Base-by-base conservation (phyloP, 495 filamentous ascomycete species). In the Penicillium canariense region DNA sequence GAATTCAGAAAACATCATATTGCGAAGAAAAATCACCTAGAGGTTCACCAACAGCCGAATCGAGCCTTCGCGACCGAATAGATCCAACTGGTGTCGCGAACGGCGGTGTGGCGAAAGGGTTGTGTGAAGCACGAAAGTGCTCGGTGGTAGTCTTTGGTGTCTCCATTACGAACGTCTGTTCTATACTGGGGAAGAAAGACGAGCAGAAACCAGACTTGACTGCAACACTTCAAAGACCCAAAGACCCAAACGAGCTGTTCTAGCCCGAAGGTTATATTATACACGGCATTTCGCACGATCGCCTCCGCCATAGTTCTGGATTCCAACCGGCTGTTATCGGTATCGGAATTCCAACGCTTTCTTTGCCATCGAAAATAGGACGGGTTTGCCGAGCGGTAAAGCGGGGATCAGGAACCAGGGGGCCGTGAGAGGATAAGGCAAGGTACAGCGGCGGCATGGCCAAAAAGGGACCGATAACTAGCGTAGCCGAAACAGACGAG, bases 91-190 rank as follows among this genome's bases (percentile, higher is more conserved):
- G 48, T 10, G 48, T 50, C 25, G 48, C 48, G n/a, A 39, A 26
- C 12, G 23, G 48, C 8, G 48, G 48, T n/a, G 48, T 50, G 2
- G 48, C n/a, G 17, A 50, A 50, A 27, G 48, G 48, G 10, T 50
- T 50, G 10, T 50, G 48, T 3, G 48, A 28, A 30, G 1, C 32
- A 40, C 35, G 32, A 14, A 50, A 39, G 15, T 39, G 17, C 4
- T 50, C 48, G 2, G 30, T 27, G 23, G 25, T 40, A 17, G 45
- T 48, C 45, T 39, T 20, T 5, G 28, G 10, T 27, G n/a, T 38
- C 7, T 32, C 30, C n/a, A 35, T 27, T 0, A 50, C 10, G 22
- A 34, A 32, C 27, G 7, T 32, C 23, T 46, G 18, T 28, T 27
- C n/a, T 30, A 17, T 5, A 46, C 43, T n/a, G 23, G 10, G n/a